Conservation (phyloP, 306 rosid genomes). For the Ammopiptanthus mongolicus region DNA sequence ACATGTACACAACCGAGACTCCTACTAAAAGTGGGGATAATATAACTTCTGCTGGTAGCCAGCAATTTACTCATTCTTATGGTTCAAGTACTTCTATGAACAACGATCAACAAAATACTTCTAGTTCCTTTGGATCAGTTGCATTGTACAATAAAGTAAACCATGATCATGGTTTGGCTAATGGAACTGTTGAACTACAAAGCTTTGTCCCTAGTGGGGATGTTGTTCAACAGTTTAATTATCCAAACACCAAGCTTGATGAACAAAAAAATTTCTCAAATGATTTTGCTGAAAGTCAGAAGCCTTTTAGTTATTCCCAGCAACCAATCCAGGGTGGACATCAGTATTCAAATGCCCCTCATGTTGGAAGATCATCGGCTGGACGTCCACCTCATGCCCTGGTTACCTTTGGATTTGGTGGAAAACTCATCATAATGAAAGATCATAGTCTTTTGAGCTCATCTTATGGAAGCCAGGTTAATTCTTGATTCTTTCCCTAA, state of each 20-base stretch:
- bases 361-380: constrained; percentile 63
- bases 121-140: constrained; percentile 47
- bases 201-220: constrained; percentile 39
- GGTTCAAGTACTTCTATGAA: constrained; percentile 31
- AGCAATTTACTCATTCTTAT: constrained; percentile 40
- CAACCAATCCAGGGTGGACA: constrained; percentile 52
- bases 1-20: constrained; percentile 33
- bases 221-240: constrained; percentile 49
- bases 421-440: constrained; percentile 83
- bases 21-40: constrained; percentile 23
- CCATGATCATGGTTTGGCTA: constrained; percentile 42
- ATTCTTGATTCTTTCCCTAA: constrained; percentile 27
- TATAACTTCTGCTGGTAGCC: constrained; percentile 40
- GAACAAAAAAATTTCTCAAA: constrained; percentile 41
- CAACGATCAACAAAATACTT: constrained; percentile 45
- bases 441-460: constrained; percentile 45
- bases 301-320: constrained; percentile 36
- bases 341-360: constrained; percentile 53
- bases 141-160: constrained; percentile 41
- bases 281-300: constrained; percentile 47
- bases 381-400: constrained; percentile 92
- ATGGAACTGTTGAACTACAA: constrained; percentile 42
- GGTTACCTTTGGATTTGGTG: constrained; percentile 92
- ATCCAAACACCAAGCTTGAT: constrained; percentile 31
- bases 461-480: constrained; percentile 69